Conservation (phyloP, 1,284 basidiomycete species). For the Cystobasidium sp. region DNA sequence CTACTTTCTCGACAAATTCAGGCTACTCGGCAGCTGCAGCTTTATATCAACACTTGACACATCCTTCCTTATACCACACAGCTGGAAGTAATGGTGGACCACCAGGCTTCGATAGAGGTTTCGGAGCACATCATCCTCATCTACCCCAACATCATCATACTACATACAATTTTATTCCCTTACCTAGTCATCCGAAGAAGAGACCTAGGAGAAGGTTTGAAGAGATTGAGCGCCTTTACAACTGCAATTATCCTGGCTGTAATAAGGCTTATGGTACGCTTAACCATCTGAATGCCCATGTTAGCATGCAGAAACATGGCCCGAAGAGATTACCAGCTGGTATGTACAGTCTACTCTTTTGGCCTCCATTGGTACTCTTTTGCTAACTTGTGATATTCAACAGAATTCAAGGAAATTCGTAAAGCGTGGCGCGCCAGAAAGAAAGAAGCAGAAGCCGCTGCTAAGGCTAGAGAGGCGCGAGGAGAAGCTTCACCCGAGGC, state of each 20-base stretch:
- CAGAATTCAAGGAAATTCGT: constrained; percentile 83
- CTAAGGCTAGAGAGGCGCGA: background rate
- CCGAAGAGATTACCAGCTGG: constrained; percentile 78
- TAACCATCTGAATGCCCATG: constrained; percentile 89
- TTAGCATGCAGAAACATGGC: constrained; percentile 90
- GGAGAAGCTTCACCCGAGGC: background rate
- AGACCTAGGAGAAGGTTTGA: constrained; percentile 80
- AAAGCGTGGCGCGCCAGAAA: constrained; percentile 41
- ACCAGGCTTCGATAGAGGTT: background rate
- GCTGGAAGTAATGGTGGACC: background rate
- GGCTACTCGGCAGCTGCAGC: constrained; percentile 16
- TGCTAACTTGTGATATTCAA: constrained; percentile 32
- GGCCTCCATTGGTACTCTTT: background rate
- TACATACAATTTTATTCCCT: constrained; percentile 24
- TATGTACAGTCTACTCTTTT: constrained; percentile 58
- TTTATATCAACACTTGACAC: constrained; percentile 23
- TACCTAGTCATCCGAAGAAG: constrained; percentile 62
- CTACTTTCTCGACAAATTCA: constrained; percentile 27
- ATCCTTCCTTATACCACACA: constrained; percentile 30
- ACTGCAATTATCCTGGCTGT: constrained; percentile 80
- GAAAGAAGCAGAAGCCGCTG: constrained; percentile 39
- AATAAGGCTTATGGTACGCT: constrained; percentile 68
- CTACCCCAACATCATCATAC: background rate
- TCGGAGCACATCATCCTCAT: no score
- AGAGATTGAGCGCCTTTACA: constrained; percentile 89